Evolutionary conservation across 73 alveolate genomes (phyloP).

Genomic region (Uronychia setigera): DNA sequence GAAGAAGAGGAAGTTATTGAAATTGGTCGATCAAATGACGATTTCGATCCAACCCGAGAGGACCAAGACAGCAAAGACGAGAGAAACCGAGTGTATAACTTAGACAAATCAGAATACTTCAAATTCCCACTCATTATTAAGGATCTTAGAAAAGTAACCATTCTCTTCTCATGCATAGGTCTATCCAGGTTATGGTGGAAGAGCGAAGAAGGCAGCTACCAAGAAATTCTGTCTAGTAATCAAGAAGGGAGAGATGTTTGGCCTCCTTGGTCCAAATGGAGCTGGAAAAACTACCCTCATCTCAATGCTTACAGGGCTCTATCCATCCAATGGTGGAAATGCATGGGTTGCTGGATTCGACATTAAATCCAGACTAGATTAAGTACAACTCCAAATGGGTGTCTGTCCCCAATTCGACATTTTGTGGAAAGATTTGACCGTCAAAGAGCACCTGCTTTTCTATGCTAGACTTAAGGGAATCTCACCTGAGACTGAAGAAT

Average conservation of each 20-base stretch:
- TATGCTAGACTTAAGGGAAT: conserved; percentile 89
- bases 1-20: background rate
- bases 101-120: conserved; percentile 49
- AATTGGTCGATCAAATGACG: background rate
- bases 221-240: conserved; percentile 74
- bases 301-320: conserved; percentile 88
- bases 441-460: conserved; percentile 87
- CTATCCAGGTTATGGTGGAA: conserved; percentile 73
- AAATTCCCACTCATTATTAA: conserved; percentile 78
- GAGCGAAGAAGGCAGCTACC: conserved; percentile 83
- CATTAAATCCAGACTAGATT: conserved; percentile 67
- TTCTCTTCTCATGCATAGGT: conserved; percentile 11
- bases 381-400: conserved; percentile 82
- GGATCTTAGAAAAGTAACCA: conserved; percentile 51
- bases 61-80: conserved; percentile 82
- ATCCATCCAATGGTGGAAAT: conserved; percentile 85
- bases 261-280: conserved; percentile 99
- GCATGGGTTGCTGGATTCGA: conserved; percentile 93
- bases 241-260: conserved; percentile 90
- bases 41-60: conserved; percentile 39
- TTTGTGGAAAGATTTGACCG: conserved; percentile 90
- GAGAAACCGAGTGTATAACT: conserved; percentile 66
- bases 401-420: conserved; percentile 97
- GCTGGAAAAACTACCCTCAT: conserved; percentile 98
- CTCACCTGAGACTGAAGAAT: conserved; percentile 69